These are phyloP conservation scores for Talaromyces pinophilus DNA, from an alignment of 2,329 filamentous ascomycete genomes.

Conservation along the genomic window DNA sequence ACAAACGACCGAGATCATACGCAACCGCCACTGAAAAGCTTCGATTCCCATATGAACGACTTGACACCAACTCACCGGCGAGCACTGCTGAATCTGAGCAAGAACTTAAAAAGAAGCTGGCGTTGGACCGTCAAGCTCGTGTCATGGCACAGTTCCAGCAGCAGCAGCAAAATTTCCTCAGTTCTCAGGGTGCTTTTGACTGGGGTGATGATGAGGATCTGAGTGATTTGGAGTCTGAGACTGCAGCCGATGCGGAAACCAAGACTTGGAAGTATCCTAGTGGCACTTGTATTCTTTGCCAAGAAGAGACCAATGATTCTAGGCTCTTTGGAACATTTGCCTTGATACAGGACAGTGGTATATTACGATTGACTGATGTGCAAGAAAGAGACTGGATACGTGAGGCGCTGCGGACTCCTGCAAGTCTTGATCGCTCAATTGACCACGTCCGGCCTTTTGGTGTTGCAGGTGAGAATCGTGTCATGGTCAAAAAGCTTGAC, in stretches of 20 bases:
- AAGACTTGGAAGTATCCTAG: conserved; percentile 87
- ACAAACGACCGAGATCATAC: conserved; percentile 75
- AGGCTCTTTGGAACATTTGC: conserved; percentile 92
- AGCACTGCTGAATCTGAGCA: conserved; percentile 59
- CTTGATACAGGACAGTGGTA: conserved; percentile 79
- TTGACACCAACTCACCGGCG: conserved; percentile 81
- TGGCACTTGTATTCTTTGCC: conserved; percentile 92
- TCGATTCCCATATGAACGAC: conserved; percentile 69
- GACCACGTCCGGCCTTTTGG: conserved; percentile 86
- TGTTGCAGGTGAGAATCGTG: conserved; percentile 81
- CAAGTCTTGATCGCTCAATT: conserved; percentile 80
- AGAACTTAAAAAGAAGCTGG: conserved; percentile 86
- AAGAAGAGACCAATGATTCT: conserved; percentile 90
- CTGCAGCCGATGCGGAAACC: conserved; percentile 59
- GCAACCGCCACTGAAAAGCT: conserved; percentile 63
- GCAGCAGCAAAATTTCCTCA: conserved; percentile 92
- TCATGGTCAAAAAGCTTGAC: conserved; percentile 73
- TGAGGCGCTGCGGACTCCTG: conserved; percentile 76
- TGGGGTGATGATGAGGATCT: conserved; percentile 86
- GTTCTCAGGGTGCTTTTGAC: conserved; percentile 81
- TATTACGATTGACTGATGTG: conserved; percentile 83
- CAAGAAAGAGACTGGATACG: conserved; percentile 79
- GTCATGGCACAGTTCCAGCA: conserved; percentile 99
- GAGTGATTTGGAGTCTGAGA: conserved; percentile 60
- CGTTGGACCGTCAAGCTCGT: conserved; percentile 81